Percentiles rank a stretch among this genome's conserved stretches.
Conservation (phyloP, 306 rosid species). For the Vigna nakashimae region DNA sequence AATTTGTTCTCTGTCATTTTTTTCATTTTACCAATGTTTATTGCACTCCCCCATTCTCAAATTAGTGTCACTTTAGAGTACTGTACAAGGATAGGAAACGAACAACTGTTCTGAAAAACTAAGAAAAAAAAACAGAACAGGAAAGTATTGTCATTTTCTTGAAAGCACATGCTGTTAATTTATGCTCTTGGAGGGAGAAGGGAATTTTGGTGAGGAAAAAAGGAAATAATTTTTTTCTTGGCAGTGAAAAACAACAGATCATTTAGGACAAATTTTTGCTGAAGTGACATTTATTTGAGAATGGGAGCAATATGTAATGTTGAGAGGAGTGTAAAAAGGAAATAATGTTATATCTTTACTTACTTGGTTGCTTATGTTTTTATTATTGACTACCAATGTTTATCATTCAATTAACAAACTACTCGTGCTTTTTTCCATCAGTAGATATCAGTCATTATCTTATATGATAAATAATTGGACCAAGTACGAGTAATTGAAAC, state of each 20-base stretch:
- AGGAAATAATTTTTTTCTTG: not conserved
- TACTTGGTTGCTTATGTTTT: not conserved
- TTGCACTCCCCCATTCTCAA: not conserved
- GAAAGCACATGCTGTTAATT: not conserved
- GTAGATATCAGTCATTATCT: not conserved
- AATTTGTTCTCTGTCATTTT: not conserved
- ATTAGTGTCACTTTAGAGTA: not conserved
- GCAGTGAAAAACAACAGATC: not conserved
- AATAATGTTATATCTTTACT: not conserved
- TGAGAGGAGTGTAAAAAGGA: not conserved
- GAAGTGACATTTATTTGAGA: not conserved
- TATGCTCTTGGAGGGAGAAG: not conserved
- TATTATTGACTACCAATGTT: not conserved
- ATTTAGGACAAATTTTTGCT: not conserved
- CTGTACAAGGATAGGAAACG: constrained; percentile 6
- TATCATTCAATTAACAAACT: not conserved
- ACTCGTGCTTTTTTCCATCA: not conserved
- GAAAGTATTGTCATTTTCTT: not conserved
- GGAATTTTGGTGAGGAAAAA: not conserved
- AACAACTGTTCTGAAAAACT: not conserved
- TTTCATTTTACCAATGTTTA: not conserved
- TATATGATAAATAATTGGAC: constrained; percentile 4
- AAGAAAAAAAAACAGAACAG: not conserved
- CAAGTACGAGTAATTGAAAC: not conserved
- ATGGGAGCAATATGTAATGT: not conserved